Evolutionary conservation across 352 stramenopile genomes (phyloP).

Genomic region (Pythium monospermum): DNA sequence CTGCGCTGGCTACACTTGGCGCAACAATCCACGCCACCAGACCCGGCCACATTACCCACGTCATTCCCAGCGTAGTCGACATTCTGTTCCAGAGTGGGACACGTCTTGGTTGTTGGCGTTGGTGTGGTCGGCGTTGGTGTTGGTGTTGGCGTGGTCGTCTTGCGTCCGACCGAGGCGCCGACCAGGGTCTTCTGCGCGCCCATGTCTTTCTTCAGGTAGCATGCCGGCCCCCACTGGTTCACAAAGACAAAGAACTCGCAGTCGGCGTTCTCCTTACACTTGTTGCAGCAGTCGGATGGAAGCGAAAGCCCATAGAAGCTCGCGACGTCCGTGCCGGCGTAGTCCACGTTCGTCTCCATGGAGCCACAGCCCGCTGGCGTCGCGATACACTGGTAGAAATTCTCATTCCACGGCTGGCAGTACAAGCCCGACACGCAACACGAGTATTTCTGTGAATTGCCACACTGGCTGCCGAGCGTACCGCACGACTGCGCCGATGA

Average conservation of each 20-base stretch:
- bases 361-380: conserved; percentile 27
- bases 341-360: conserved; percentile 46
- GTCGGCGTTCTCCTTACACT: conserved; percentile 28
- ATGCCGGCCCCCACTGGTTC: conserved; percentile 43
- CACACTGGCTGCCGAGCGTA: conserved; percentile 19
- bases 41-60: background rate
- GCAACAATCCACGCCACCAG: background rate
- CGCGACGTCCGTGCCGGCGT: conserved; percentile 19
- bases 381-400: conserved; percentile 53
- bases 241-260: conserved; percentile 52
- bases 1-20: background rate
- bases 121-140: conserved; percentile 44
- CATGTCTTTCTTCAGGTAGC: conserved; percentile 41
- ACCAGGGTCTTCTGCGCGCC: conserved; percentile 17
- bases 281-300: conserved; percentile 36
- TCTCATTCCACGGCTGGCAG: conserved; percentile 43
- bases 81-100: background rate
- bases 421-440: conserved; percentile 33
- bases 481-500: conserved; percentile 7
- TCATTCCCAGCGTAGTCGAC: background rate
- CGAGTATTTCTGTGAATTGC: conserved; percentile 29
- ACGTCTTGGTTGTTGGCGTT: background rate
- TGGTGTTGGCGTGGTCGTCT: conserved; percentile 26
- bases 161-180: conserved; percentile 18
- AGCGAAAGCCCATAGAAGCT: conserved; percentile 32